Evolutionary conservation across 148 eudicot genomes (phyloP).

Genomic region (Diospyros kaki): DNA sequence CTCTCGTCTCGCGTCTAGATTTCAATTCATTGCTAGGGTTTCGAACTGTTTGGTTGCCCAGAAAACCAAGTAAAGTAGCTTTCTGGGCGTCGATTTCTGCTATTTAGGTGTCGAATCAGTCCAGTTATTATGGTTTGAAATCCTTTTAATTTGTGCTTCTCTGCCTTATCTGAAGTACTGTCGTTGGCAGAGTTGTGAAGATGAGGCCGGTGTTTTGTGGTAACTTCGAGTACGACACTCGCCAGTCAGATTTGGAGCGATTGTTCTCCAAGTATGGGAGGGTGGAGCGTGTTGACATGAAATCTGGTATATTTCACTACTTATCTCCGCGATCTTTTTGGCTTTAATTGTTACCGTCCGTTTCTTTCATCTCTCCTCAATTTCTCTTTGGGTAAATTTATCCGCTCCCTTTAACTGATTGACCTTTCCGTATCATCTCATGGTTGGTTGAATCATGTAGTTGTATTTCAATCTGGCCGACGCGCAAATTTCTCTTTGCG

Average conservation of each 20-base stretch:
- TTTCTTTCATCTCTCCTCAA: neutral
- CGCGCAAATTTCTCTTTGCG: too few species aligned
- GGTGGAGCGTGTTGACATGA: constrained; percentile 90
- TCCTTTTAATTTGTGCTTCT: neutral
- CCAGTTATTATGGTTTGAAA: neutral
- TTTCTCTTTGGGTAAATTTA: too few species aligned
- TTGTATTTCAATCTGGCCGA: neutral
- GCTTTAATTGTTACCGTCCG: neutral
- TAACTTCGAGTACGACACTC: constrained; percentile 76
- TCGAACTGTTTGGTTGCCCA: too few species aligned
- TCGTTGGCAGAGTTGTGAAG: constrained; percentile 8
- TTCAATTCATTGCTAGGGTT: too few species aligned
- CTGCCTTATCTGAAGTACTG: neutral
- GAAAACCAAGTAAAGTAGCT: too few species aligned
- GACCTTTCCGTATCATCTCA: neutral
- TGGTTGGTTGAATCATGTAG: neutral
- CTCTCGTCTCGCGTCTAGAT: too few species aligned
- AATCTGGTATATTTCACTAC: constrained; percentile 55
- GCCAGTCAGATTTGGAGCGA: constrained; percentile 76
- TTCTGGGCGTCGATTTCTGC: too few species aligned
- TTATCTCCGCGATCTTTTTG: neutral
- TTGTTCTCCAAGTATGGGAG: constrained; percentile 75
- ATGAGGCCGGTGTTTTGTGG: constrained; percentile 83
- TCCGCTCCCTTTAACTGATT: neutral
- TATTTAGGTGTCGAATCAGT: neutral